Evolutionary conservation across 2,329 filamentous ascomycete genomes (phyloP).

Genomic region (Rutstroemia sp.): DNA sequence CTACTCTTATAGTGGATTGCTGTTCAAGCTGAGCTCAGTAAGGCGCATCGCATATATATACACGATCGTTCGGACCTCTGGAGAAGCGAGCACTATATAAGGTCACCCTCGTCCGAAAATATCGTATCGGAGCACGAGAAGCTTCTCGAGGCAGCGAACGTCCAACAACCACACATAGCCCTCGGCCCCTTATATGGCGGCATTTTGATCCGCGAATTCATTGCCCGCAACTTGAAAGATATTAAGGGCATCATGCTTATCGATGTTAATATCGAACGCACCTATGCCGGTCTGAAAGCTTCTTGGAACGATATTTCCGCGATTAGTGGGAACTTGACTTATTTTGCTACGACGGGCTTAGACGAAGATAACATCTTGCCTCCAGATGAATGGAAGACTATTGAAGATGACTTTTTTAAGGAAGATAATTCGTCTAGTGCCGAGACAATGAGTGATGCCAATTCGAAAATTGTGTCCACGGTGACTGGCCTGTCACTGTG

Average conservation of each 20-base stretch:
- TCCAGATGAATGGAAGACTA: slow-evolving; percentile 11
- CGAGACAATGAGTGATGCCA: not conserved
- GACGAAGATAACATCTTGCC: slow-evolving; percentile 10
- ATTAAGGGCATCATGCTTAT: slow-evolving; percentile 19
- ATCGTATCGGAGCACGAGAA: slow-evolving; percentile 13
- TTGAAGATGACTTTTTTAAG: not conserved
- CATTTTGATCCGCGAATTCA: slow-evolving; percentile 13
- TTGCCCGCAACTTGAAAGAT: slow-evolving; percentile 1
- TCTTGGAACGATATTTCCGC: not conserved
- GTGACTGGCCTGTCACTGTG: not conserved
- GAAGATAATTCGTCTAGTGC: not conserved
- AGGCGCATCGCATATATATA: slow-evolving; percentile 5
- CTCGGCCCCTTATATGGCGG: slow-evolving; percentile 18
- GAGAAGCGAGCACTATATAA: slow-evolving; percentile 8
- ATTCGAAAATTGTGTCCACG: not conserved
- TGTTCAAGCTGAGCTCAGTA: slow-evolving; percentile 4
- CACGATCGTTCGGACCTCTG: slow-evolving; percentile 17
- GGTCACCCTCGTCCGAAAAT: slow-evolving; percentile 9
- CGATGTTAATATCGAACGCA: slow-evolving; percentile 15
- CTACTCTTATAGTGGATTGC: slow-evolving; percentile 11
- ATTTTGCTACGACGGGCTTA: not conserved
- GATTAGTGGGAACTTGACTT: not conserved
- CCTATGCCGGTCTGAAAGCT: not conserved
- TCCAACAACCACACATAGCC: slow-evolving; percentile 14
- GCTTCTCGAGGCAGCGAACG: slow-evolving; percentile 8